Percentiles rank a stretch among this genome's conserved stretches.
Conservation (phyloP, 257 asterid genomes). For the Nicotiana knightiana region DNA sequence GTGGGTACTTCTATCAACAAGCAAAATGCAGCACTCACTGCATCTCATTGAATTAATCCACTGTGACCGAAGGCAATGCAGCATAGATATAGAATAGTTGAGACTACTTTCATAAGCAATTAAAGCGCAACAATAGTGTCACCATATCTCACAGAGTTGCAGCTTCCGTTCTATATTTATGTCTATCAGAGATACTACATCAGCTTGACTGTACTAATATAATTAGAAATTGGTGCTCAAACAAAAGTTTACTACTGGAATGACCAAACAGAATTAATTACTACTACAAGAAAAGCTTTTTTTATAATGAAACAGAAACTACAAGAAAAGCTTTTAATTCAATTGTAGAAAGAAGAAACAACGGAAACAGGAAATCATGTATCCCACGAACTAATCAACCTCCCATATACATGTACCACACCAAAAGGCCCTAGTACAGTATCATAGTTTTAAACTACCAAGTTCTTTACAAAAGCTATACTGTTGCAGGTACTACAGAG, state of each 20-base stretch:
- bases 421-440: background rate
- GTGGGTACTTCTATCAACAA: background rate
- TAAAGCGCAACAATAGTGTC: background rate
- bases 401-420: background rate
- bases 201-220: background rate
- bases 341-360: background rate
- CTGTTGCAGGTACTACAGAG: background rate
- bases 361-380: background rate
- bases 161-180: too few species aligned
- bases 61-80: background rate
- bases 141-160: background rate
- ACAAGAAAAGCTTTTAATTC: background rate
- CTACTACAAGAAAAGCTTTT: too few species aligned
- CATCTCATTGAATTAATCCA: background rate
- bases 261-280: too few species aligned
- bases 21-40: background rate
- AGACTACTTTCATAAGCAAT: background rate
- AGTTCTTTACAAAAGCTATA: background rate
- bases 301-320: too few species aligned
- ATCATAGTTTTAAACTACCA: background rate
- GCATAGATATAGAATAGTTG: background rate
- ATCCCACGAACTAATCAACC: background rate
- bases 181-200: too few species aligned
- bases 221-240: background rate
- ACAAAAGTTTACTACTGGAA: background rate